These are phyloP conservation scores for Xylariales sp. DNA, from an alignment of 2,329 filamentous ascomycete species.

Conservation along the genomic window DNA sequence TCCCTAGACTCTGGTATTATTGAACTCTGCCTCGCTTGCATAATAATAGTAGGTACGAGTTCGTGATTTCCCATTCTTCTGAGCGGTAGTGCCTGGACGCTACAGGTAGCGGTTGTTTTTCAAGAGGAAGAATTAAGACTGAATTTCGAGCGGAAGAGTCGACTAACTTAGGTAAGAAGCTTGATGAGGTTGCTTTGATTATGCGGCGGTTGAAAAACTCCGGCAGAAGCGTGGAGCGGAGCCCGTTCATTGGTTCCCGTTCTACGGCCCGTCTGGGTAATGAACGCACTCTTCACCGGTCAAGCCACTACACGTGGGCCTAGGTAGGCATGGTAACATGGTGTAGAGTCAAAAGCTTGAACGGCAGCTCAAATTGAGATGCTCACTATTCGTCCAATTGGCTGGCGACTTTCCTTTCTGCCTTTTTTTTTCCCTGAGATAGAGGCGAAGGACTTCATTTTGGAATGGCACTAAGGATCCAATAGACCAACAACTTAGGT, in stretches of 20 bases:
- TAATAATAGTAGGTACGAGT: no score
- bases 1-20: no score
- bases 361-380: background rate
- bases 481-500: background rate
- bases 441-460: background rate
- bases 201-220: background rate
- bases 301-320: background rate
- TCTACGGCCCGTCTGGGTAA: background rate
- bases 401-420: background rate
- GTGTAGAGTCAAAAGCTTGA: background rate
- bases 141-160: background rate
- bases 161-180: background rate
- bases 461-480: background rate
- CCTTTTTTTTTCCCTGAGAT: no score
- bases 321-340: background rate
- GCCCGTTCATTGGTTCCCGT: background rate
- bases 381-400: background rate
- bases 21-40: no score
- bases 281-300: background rate
- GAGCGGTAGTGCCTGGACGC: no score
- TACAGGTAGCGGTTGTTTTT: no score
- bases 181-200: background rate
- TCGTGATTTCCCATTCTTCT: no score
- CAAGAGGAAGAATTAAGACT: background rate
- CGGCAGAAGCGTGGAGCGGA: background rate